These are phyloP conservation scores for Cephalotrichum gorgonifer DNA, from an alignment of 2,329 filamentous ascomycete genomes.

Conservation along the genomic window DNA sequence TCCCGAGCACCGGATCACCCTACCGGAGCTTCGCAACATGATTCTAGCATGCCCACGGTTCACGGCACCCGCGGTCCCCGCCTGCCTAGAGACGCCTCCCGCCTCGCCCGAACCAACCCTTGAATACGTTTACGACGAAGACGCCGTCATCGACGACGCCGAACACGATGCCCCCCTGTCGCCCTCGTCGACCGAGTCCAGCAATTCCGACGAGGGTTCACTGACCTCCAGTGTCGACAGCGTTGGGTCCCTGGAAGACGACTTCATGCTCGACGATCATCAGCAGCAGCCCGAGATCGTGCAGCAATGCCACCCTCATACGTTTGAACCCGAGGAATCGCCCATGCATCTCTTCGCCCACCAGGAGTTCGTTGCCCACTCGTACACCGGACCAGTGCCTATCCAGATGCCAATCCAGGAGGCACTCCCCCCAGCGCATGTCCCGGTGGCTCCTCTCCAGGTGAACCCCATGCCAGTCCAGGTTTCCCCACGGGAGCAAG, in stretches of 20 bases:
- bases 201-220: slow-evolving; percentile 41
- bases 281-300: slow-evolving; percentile 10
- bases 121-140: slow-evolving; percentile 38
- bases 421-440: slow-evolving; percentile 22
- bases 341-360: slow-evolving; percentile 24
- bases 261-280: slow-evolving; percentile 33
- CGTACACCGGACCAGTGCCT: slow-evolving; percentile 30
- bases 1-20: slow-evolving; percentile 70
- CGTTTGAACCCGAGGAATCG: slow-evolving; percentile 35
- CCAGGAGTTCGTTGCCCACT: slow-evolving; percentile 36
- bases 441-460: slow-evolving; percentile 14
- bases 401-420: slow-evolving; percentile 18
- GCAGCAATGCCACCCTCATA: slow-evolving; percentile 25
- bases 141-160: slow-evolving; percentile 30
- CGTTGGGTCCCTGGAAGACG: slow-evolving; percentile 40
- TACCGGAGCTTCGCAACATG: slow-evolving; percentile 66
- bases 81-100: slow-evolving; percentile 25
- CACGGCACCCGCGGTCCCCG: slow-evolving; percentile 36
- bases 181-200: slow-evolving; percentile 28
- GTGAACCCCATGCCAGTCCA: slow-evolving; percentile 7
- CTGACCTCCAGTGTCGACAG: slow-evolving; percentile 43
- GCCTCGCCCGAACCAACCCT: slow-evolving; percentile 26
- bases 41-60: slow-evolving; percentile 71
- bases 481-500: slow-evolving; percentile 14
- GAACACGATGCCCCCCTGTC: slow-evolving; percentile 37